phyloP scores from a whole-genome alignment of 2,329 filamentous ascomycete species.

The Diaporthe sp. region DNA sequence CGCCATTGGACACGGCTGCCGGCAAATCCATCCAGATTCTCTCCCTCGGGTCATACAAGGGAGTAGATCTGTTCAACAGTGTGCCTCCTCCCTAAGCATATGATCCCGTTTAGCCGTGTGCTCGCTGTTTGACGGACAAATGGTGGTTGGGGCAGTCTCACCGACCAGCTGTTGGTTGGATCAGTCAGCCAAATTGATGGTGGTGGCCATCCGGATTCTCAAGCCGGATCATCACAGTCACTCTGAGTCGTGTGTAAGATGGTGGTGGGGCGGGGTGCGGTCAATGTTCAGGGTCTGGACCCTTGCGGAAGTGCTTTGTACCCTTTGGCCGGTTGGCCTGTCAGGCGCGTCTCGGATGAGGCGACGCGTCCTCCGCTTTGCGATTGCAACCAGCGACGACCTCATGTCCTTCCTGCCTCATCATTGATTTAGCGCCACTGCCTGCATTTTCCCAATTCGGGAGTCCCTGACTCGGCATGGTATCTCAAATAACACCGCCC shows the following conservation, averaged over 20 bases:
- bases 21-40: background rate
- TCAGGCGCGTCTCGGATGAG: background rate
- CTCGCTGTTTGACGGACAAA: background rate
- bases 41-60: background rate
- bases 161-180: background rate
- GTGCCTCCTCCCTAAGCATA: background rate
- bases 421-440: background rate
- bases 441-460: background rate
- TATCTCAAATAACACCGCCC: slow-evolving; percentile 27
- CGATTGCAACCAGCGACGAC: background rate
- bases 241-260: background rate
- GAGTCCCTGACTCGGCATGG: slow-evolving; percentile 2
- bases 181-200: background rate
- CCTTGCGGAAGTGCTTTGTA: background rate
- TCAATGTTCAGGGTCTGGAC: slow-evolving; percentile 1
- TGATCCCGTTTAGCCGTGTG: background rate
- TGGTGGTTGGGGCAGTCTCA: background rate
- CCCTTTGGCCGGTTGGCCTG: background rate
- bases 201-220: background rate
- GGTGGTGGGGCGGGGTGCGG: background rate
- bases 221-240: background rate
- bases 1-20: slow-evolving; percentile 24
- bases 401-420: background rate
- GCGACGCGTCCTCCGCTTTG: slow-evolving; percentile 11
- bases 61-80: background rate